These are phyloP conservation scores for Spizellomyces punctatus DNA, from an alignment of 192 early-diverging fungal genomes.

Conservation along the genomic window DNA sequence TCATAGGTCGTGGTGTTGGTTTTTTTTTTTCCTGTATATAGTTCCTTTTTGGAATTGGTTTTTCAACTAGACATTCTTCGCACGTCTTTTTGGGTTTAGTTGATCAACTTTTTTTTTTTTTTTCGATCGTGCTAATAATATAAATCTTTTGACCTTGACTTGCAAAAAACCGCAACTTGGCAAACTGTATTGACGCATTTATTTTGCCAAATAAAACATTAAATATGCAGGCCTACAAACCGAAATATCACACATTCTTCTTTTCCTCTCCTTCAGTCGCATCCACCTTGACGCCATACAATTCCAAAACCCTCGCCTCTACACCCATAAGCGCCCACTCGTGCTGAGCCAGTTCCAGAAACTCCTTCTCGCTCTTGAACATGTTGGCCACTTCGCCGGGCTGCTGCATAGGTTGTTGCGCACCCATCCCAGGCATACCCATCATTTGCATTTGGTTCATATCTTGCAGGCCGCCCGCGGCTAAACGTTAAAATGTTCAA, in stretches of 20 bases:
- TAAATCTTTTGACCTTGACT: no score
- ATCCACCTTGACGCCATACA: not conserved
- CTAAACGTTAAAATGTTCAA: conserved; percentile 36
- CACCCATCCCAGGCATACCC: conserved; percentile 66
- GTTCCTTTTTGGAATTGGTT: not conserved
- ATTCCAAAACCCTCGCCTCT: conserved; percentile 75
- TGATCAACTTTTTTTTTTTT: not conserved
- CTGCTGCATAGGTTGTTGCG: conserved; percentile 66
- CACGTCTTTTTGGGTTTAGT: not conserved
- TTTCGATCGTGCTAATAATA: not conserved
- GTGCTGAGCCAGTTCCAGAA: conserved; percentile 78
- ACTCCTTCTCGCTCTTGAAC: conserved; percentile 88
- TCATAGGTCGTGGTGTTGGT: not conserved
- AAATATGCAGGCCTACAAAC: no score
- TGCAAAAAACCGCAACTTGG: no score
- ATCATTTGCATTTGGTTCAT: conserved; percentile 92
- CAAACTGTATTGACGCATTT: no score
- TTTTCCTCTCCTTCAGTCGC: no score
- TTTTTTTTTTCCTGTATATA: not conserved
- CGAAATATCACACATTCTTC: no score
- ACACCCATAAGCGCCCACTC: conserved; percentile 80
- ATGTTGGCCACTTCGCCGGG: conserved; percentile 80
- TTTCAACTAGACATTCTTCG: not conserved
- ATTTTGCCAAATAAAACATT: no score
- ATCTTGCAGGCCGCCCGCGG: conserved; percentile 82